Base-by-base conservation (phyloP, 2,329 filamentous ascomycete genomes). In the Clonostachys chloroleuca region DNA sequence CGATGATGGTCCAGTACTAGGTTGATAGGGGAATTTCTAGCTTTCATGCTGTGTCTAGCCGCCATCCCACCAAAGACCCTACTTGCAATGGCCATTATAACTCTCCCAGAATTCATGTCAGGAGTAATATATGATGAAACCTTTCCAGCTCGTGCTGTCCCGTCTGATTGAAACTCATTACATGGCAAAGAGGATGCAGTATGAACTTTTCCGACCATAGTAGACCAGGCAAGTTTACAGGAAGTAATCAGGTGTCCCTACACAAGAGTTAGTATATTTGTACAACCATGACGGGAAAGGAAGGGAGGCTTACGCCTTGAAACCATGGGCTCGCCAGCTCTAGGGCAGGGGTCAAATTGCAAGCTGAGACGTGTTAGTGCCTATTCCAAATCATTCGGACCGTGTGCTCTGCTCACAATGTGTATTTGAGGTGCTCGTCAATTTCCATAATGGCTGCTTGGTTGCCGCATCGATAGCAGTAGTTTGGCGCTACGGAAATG, bases 361-460 rank as follows among this genome's bases (percentile, higher is more conserved):
- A 99, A 75, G 86, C 94, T 99, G 61, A 17, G 49, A 30, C 8
- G 8, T n/a, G 36, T 39, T n/a, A 39, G 36, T 39, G 36, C 10
- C 7, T 12, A n/a, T 20, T 49, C 16, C 49, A 35, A 40, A 36
- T 18, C 10, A 43, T 17, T 12, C 12, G 40, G 34, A n/a, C 20
- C 37, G 16, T 10, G 34, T 20, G 52, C 17, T 42, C 33, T 34
- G 84, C 91, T 70, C 81, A 96, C 92, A 99, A 97, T 63, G 94
- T 97, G 73, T 97, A 99, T 78, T 99, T 97, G 65, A 99, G 75
- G 69, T 97, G 92, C 74, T 99, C 94, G 57, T 97, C 94, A 69
- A 99, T 99, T 73, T 97, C 94, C 94, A 99, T 99, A 68, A 99
- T 97, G n/a, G 94, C 94, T 48, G 94, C 94, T 72, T 97, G 94